Conservation (phyloP, 1,284 basidiomycete genomes). For the Taiwanofungus camphoratus region DNA sequence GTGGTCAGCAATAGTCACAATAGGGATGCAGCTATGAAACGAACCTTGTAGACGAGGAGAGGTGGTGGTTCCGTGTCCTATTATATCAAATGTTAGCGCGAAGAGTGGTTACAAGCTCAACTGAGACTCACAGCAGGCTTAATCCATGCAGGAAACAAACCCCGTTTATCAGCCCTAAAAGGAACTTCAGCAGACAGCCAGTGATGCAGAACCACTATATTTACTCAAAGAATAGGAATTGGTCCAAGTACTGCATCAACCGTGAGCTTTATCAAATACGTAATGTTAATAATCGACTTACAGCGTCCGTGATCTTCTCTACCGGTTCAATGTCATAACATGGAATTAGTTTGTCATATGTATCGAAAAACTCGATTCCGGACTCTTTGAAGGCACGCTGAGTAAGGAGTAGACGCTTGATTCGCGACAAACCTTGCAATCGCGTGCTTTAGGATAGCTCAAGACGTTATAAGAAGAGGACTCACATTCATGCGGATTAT, state of each 20-base stretch:
- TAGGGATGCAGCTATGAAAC: too few species aligned
- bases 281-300: conserved; percentile 30
- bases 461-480: background rate
- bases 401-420: conserved; percentile 91
- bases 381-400: conserved; percentile 97
- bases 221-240: conserved; percentile 81
- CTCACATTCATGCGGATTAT: conserved; percentile 86
- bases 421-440: conserved; percentile 74
- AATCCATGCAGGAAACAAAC: conserved; percentile 95
- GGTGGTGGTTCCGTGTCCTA: conserved; percentile 92
- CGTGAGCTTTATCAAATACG: too few species aligned
- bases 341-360: conserved; percentile 95
- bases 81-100: conserved; percentile 1
- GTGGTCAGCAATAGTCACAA: conserved; percentile 19
- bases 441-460: conserved; percentile 8
- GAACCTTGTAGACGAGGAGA: conserved; percentile 89
- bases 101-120: background rate
- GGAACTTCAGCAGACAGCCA: conserved; percentile 23
- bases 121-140: conserved; percentile 67
- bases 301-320: conserved; percentile 96
- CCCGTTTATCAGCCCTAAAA: conserved; percentile 89
- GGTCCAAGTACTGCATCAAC: conserved; percentile 71
- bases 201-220: conserved; percentile 17
- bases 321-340: conserved; percentile 98
- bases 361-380: conserved; percentile 94